Percentiles rank a stretch among this genome's conserved stretches.
These are phyloP conservation scores for Fusarium sambucinum DNA, from an alignment of 2,329 filamentous ascomycete genomes.

Conservation along the genomic window DNA sequence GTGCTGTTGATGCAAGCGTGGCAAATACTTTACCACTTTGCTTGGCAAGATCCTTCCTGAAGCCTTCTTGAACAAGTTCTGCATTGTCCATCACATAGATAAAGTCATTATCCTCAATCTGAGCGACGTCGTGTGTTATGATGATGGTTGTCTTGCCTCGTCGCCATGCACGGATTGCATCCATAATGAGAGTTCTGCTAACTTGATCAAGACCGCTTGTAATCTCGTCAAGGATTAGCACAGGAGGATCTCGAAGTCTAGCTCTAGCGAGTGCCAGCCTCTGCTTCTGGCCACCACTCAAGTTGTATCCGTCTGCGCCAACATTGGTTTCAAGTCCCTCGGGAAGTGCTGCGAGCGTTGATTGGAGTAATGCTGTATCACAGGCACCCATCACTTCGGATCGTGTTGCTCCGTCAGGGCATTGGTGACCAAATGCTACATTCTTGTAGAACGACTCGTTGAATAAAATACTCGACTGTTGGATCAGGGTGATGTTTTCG, in stretches of 20 bases:
- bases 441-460: conserved; percentile 83
- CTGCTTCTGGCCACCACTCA: conserved; percentile 90
- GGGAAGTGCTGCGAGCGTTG: conserved; percentile 75
- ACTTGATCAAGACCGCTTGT: conserved; percentile 87
- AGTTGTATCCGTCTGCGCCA: conserved; percentile 73
- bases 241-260: conserved; percentile 78
- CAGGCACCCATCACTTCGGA: conserved; percentile 72
- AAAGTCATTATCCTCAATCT: conserved; percentile 79
- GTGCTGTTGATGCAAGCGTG: conserved; percentile 50
- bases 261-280: conserved; percentile 84
- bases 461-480: conserved; percentile 86
- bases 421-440: conserved; percentile 75
- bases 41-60: conserved; percentile 66
- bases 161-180: conserved; percentile 82
- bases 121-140: conserved; percentile 88
- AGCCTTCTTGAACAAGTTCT: conserved; percentile 75
- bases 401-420: conserved; percentile 61
- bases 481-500: conserved; percentile 81
- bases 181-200: conserved; percentile 76
- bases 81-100: conserved; percentile 84
- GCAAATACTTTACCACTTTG: conserved; percentile 61
- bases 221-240: conserved; percentile 89
- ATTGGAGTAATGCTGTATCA: conserved; percentile 75
- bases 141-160: conserved; percentile 87
- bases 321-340: conserved; percentile 78